These are phyloP conservation scores for Ramularia endophylla DNA, from an alignment of 2,329 filamentous ascomycete species.

Conservation along the genomic window DNA sequence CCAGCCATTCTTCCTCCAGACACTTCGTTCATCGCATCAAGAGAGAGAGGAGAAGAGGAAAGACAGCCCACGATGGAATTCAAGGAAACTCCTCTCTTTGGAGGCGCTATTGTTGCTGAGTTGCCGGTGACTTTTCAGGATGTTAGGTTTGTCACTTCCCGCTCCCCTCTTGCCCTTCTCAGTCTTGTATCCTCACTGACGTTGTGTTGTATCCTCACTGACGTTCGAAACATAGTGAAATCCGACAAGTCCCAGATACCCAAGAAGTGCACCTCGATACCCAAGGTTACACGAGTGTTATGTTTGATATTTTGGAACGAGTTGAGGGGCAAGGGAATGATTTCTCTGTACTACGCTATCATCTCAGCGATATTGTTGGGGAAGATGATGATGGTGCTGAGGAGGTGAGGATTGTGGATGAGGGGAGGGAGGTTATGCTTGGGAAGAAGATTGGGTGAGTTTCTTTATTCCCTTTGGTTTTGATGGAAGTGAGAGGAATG, in stretches of 20 bases:
- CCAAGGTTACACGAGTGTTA: slow-evolving; percentile 77
- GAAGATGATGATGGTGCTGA: slow-evolving; percentile 28
- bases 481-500: background rate
- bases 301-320: slow-evolving; percentile 84
- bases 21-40: too few species aligned
- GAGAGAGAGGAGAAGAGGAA: too few species aligned
- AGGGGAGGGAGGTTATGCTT: slow-evolving; percentile 25
- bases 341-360: slow-evolving; percentile 52
- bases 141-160: slow-evolving; percentile 54
- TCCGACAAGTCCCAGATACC: slow-evolving; percentile 74
- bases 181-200: too few species aligned
- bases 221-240: slow-evolving; percentile 44
- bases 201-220: background rate
- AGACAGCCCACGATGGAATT: slow-evolving; percentile 8
- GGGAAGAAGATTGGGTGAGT: slow-evolving; percentile 34
- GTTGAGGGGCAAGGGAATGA: slow-evolving; percentile 65
- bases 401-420: slow-evolving; percentile 31
- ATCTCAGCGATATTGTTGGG: slow-evolving; percentile 39
- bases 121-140: slow-evolving; percentile 64
- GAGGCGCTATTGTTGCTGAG: slow-evolving; percentile 64
- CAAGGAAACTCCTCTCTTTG: slow-evolving; percentile 49
- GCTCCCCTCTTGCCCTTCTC: slow-evolving; percentile 4
- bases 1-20: too few species aligned
- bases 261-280: slow-evolving; percentile 89
- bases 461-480: background rate